Percentiles rank a stretch among this genome's conserved stretches.
These are phyloP conservation scores for Choricystis sp. DNA, from an alignment of 139 green algal genomes.

Conservation along the genomic window DNA sequence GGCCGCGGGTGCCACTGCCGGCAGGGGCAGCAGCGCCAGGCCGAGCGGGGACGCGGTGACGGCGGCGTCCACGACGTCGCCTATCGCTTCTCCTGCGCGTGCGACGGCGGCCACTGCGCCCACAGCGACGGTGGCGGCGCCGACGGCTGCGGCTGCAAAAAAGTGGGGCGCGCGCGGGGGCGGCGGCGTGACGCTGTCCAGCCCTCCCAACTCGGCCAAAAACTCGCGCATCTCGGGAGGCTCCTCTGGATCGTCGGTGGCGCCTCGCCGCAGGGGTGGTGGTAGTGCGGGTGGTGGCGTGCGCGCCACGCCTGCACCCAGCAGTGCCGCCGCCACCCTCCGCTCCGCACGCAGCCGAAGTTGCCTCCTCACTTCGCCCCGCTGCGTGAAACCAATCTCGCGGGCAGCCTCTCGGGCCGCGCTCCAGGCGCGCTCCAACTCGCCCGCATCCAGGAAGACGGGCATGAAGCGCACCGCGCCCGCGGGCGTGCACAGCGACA, in stretches of 20 bases:
- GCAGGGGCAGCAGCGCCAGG: background rate
- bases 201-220: too few relatives aligned
- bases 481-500: background rate
- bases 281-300: background rate
- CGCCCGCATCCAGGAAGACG: background rate
- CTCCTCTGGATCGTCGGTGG: background rate
- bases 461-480: background rate
- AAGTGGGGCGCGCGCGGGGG: too few relatives aligned
- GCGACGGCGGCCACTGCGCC: background rate
- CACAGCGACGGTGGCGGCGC: background rate
- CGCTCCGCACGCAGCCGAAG: background rate
- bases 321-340: too few relatives aligned
- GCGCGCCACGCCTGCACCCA: too few relatives aligned
- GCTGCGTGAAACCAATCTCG: background rate
- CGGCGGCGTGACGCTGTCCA: too few relatives aligned
- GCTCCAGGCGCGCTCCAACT: background rate
- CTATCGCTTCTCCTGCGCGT: background rate
- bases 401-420: too few relatives aligned
- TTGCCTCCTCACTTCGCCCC: background rate
- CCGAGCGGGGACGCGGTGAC: background rate
- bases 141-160: background rate
- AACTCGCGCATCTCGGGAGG: too few relatives aligned
- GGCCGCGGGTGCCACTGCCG: background rate
- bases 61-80: background rate
- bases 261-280: background rate